Percentiles rank a stretch among this genome's conserved stretches.
These are phyloP conservation scores for Lantana camara DNA, from an alignment of 257 asterid species.

Conservation along the genomic window DNA sequence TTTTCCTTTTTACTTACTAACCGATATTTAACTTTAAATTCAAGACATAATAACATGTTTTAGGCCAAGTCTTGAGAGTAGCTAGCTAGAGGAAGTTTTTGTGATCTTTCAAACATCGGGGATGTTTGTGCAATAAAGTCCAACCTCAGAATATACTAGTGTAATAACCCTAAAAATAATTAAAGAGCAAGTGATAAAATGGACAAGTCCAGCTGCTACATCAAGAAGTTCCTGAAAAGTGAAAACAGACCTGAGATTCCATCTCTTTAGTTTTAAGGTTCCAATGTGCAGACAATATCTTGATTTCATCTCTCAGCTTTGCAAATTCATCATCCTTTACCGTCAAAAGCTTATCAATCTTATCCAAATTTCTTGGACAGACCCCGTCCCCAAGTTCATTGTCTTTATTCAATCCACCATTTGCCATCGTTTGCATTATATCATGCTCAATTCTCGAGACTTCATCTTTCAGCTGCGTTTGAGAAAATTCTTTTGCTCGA, in stretches of 20 bases:
- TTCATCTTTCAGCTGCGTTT: conserved; percentile 80
- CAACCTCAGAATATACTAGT: too few relatives aligned
- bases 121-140: too few relatives aligned
- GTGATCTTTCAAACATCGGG: too few relatives aligned
- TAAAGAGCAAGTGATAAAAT: neutral
- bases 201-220: neutral
- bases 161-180: too few relatives aligned
- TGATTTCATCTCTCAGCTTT: conserved; percentile 74
- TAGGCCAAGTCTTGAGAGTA: too few relatives aligned
- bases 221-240: neutral
- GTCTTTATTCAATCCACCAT: conserved; percentile 63
- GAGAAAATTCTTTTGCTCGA: conserved; percentile 71
- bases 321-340: conserved; percentile 80
- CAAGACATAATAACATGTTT: conserved; percentile 18
- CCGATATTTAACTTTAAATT: conserved; percentile 88
- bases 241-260: conserved; percentile 70
- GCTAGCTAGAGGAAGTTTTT: too few relatives aligned
- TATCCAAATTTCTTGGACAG: conserved; percentile 64
- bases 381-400: conserved; percentile 78
- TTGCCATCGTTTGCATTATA: conserved; percentile 72
- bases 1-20: conserved; percentile 78
- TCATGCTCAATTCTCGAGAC: conserved; percentile 81
- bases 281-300: conserved; percentile 88
- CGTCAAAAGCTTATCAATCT: conserved; percentile 58
- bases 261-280: conserved; percentile 76